A percentile compares a stretch with the other conserved stretches of the same genome.
Conservation (phyloP, 306 rosid species). For the Prunus dulcis region DNA sequence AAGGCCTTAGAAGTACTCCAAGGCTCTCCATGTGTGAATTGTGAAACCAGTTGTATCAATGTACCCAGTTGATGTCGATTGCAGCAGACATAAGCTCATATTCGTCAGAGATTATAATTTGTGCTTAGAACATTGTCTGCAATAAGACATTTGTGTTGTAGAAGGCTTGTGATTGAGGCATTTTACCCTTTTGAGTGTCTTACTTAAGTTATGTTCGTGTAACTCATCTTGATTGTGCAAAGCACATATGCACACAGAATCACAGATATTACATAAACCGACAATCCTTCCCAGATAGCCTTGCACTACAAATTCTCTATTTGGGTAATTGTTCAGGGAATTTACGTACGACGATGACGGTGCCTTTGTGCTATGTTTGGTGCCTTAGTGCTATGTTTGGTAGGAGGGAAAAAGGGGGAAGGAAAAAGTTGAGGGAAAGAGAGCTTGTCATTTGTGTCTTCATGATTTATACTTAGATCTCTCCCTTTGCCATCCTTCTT, state of each 20-base stretch:
- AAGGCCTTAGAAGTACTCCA: slow-evolving; percentile 1
- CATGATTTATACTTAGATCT: neutral
- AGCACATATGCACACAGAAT: neutral
- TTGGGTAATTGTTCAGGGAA: neutral
- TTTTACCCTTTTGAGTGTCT: neutral
- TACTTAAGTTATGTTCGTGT: neutral
- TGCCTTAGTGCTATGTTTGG: neutral
- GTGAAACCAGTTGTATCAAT: slow-evolving; percentile 12
- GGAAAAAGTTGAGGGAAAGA: neutral
- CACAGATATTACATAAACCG: neutral
- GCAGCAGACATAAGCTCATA: neutral
- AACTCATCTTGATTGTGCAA: neutral
- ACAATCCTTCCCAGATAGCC: neutral
- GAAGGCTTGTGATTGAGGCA: neutral
- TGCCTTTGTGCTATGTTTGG: neutral
- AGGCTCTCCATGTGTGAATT: slow-evolving; percentile 2
- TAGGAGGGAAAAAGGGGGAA: neutral
- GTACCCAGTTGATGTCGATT: slow-evolving; percentile 5
- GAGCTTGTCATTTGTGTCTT: neutral
- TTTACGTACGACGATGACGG: too few relatives aligned
- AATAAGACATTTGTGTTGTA: neutral
- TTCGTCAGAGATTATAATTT: neutral
- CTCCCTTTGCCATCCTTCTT: neutral
- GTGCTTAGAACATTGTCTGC: neutral
- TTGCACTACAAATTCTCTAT: too few relatives aligned